Conservation (phyloP, 176 grass and related monocot genomes). For the Aechmea fasciata region DNA sequence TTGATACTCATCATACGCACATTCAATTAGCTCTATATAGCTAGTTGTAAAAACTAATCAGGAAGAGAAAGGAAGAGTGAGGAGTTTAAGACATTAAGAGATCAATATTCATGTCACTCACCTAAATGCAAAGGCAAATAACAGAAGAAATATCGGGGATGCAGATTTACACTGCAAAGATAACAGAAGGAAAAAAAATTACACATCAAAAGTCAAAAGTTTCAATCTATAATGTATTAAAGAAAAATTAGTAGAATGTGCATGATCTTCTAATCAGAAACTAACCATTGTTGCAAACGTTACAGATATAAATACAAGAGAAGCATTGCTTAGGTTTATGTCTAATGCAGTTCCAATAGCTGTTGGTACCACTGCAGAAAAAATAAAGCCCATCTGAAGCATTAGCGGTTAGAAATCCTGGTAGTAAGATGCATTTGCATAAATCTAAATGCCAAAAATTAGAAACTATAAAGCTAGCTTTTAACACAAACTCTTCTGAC, state of each 20-base stretch:
- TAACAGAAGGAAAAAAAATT: conserved; percentile 17
- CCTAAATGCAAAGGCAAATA: conserved; percentile 99
- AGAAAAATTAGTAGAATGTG: neutral
- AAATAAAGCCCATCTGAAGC: neutral
- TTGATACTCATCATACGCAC: too few species aligned
- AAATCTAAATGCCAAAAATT: neutral
- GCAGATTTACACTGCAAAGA: conserved; percentile 98
- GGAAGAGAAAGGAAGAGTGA: too few species aligned
- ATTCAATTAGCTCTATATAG: too few species aligned
- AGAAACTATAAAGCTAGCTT: neutral
- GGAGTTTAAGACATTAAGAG: too few species aligned
- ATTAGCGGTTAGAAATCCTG: neutral
- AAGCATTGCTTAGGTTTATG: conserved; percentile 98
- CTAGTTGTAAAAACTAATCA: too few species aligned
- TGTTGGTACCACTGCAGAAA: conserved; percentile 83
- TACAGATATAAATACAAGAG: conserved; percentile 95
- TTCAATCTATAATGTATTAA: neutral
- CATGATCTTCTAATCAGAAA: conserved; percentile 2
- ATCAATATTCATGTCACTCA: conserved; percentile 11
- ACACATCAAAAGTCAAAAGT: conserved; percentile 8
- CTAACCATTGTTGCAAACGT: conserved; percentile 98
- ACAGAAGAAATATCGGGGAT: conserved; percentile 84
- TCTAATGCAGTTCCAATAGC: conserved; percentile 91
- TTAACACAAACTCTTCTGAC: neutral
- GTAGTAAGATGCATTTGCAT: neutral